Base-by-base conservation (phyloP, 2,329 filamentous ascomycete species). In the Phialophora verrucosa region DNA sequence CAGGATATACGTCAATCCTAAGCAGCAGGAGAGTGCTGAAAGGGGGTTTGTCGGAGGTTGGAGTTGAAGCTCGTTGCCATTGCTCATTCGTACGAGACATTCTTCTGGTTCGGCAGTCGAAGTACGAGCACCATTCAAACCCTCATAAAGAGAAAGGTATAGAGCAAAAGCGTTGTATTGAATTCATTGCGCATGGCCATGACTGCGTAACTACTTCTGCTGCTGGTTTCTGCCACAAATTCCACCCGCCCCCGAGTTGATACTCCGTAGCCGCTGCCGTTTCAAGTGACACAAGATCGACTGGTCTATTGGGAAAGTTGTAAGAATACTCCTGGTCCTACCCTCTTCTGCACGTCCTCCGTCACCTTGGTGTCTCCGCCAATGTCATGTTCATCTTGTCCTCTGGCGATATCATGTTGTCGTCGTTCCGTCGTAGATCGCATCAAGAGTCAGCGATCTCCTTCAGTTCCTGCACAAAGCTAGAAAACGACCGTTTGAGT, bases 1-100 rank as follows among this genome's bases (percentile, higher is more conserved):
- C 79, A 90, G 93, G 78, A 96, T 98, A 75, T 86, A 90, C 68
- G 88, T 98, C 66, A 95, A 96, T 75, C 92, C 92, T 64, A 92
- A 92, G 74, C 85, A 89, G 66, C 89, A 91, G 69, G 70, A 72
- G 86, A 89, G 59, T 94, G 92, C 92, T 88, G 91, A 57, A 87
- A 89, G 64, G 85, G 91, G 47, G 1, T 92, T 94, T 80, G 47
- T 61, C 3, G 90, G 91, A 29, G 87, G 92, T 67, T 91, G 91
- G 91, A 75, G 80, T 54, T 63, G 60, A 23, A 50, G 49, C 49
- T 23, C 49, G 17, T 44, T 44, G 38, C 38, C 12, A 14, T 38
- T 17, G 11, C 14, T 17, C 35, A 42, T 42, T 44, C 5, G 38
- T 44, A 20, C 17, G 6, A 44, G 38, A n/a, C 38, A 44, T 44